These are phyloP conservation scores for Syncephalastrum racemosum DNA, from an alignment of 371 early-diverging fungal genomes.

Conservation along the genomic window DNA sequence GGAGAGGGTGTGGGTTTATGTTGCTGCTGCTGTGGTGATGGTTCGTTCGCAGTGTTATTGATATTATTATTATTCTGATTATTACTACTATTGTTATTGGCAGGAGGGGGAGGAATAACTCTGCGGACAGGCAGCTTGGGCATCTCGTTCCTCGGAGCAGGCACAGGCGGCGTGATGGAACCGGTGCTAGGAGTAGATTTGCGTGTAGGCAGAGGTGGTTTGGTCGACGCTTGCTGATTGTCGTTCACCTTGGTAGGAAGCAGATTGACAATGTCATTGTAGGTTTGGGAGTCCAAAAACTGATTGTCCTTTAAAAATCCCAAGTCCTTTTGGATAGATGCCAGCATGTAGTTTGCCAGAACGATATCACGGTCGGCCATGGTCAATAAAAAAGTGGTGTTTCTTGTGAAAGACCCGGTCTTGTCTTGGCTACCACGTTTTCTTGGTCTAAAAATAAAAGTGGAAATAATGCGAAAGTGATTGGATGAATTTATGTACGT, in stretches of 20 bases:
- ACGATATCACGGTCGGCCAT: constrained; percentile 17
- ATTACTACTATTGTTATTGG: too few relatives aligned
- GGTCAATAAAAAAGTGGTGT: background rate
- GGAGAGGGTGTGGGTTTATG: constrained; percentile 11
- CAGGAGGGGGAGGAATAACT: too few relatives aligned
- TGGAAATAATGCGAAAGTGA: too few relatives aligned
- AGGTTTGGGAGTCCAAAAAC: constrained; percentile 30
- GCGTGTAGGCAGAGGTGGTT: constrained; percentile 45
- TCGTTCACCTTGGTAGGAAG: constrained; percentile 26
- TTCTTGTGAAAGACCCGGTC: too few relatives aligned
- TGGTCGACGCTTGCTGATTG: constrained; percentile 1
- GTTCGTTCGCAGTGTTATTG: background rate
- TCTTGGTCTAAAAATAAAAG: too few relatives aligned
- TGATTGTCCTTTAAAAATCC: constrained; percentile 41
- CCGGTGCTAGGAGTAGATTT: constrained; percentile 22
- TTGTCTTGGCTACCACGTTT: too few relatives aligned
- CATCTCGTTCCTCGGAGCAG: constrained; percentile 20
- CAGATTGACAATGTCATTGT: constrained; percentile 33
- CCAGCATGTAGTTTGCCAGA: constrained; percentile 42
- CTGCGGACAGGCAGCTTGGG: constrained; percentile 38
- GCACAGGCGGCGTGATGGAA: constrained; percentile 5
- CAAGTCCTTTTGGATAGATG: constrained; percentile 43
- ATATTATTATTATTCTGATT: too few relatives aligned
- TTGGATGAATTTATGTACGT: too few relatives aligned
- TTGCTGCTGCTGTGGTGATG: constrained; percentile 4